Percentiles rank a stretch among this genome's conserved stretches.
These are phyloP conservation scores for Polyporus arcularius DNA, from an alignment of 768 basidiomycete genomes.

Conservation along the genomic window DNA sequence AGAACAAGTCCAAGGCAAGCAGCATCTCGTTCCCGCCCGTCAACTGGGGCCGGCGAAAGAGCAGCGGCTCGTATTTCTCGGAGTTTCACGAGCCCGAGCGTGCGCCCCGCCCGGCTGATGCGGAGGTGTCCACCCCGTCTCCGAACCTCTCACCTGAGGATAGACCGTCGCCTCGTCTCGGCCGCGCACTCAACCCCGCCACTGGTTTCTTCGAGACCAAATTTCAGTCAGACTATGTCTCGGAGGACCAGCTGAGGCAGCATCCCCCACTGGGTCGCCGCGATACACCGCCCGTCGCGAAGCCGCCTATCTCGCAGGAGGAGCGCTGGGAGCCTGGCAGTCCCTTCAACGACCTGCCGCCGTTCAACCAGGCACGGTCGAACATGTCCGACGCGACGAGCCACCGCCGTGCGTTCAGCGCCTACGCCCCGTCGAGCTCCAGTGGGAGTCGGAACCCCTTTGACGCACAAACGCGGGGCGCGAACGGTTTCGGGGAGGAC, in stretches of 20 bases:
- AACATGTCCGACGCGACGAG: conserved; percentile 27
- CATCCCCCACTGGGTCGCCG: conserved; percentile 21
- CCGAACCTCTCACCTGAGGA: conserved; percentile 14
- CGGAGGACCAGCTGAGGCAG: conserved; percentile 31
- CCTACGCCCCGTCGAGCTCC: conserved; percentile 25
- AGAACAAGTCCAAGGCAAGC: conserved; percentile 46
- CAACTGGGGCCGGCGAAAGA: conserved; percentile 56
- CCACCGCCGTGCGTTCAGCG: conserved; percentile 39
- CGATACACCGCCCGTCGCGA: neutral
- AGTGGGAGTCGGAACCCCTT: conserved; percentile 18
- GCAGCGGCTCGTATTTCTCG: conserved; percentile 58
- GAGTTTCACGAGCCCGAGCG: conserved; percentile 27
- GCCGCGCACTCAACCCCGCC: conserved; percentile 20
- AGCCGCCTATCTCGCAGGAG: conserved; percentile 8
- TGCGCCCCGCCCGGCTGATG: conserved; percentile 17
- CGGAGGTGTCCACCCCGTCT: neutral
- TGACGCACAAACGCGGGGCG: conserved; percentile 13
- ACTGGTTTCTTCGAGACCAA: conserved; percentile 41
- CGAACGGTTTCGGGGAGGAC: conserved; percentile 2
- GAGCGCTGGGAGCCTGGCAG: conserved; percentile 36
- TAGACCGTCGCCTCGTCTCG: conserved; percentile 20
- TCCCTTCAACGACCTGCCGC: conserved; percentile 37
- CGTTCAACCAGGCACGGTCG: conserved; percentile 35
- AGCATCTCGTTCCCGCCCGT: conserved; percentile 58
- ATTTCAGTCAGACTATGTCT: conserved; percentile 46